These are phyloP conservation scores for Paraconiothyrium brasiliense DNA, from an alignment of 2,329 filamentous ascomycete genomes.

Conservation along the genomic window DNA sequence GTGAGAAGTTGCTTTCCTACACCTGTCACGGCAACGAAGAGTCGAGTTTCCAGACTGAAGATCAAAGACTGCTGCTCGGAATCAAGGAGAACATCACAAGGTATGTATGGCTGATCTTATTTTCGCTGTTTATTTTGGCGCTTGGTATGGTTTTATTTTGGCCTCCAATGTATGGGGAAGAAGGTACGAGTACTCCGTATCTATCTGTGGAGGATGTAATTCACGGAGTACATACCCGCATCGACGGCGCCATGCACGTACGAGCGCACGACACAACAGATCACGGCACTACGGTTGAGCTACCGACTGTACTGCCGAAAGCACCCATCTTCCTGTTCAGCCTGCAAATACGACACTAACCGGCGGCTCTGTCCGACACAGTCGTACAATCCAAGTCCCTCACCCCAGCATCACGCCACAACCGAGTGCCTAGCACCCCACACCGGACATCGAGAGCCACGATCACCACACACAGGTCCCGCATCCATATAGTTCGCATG, in stretches of 20 bases:
- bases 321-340: neutral
- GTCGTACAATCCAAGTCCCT: slow-evolving; percentile 20
- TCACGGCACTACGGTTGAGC: neutral
- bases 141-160: neutral
- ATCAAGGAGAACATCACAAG: neutral
- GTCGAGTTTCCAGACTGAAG: neutral
- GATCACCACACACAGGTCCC: slow-evolving; percentile 14
- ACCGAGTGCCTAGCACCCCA: slow-evolving; percentile 25
- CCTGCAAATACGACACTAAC: neutral
- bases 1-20: too few species aligned
- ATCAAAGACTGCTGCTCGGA: neutral
- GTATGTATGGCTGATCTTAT: neutral
- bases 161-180: neutral
- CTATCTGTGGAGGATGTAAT: neutral
- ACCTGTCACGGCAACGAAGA: too few species aligned
- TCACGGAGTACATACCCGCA: neutral
- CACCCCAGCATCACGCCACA: slow-evolving; percentile 47
- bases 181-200: neutral
- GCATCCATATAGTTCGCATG: slow-evolving; percentile 25
- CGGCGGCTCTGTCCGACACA: slow-evolving; percentile 10
- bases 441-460: slow-evolving; percentile 18
- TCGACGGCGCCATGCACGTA: neutral
- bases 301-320: slow-evolving; percentile 20
- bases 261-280: slow-evolving; percentile 6
- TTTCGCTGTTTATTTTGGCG: neutral